Evolutionary conservation across 2,329 filamentous ascomycete species (phyloP).

Genomic region (Magnaporthiopsis rhizophila): DNA sequence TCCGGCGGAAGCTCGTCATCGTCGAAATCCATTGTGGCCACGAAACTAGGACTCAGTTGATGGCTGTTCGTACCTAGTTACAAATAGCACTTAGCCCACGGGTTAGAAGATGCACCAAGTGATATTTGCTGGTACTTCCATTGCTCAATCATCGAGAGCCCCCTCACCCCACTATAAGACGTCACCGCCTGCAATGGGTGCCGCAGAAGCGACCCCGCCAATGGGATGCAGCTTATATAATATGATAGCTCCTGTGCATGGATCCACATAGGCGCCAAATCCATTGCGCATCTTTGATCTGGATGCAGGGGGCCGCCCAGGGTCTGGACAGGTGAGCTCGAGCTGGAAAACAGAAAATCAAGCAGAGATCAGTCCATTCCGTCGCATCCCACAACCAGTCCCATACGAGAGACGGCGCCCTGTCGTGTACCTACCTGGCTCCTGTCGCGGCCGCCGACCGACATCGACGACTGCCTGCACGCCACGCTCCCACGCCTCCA

Average conservation of each 20-base stretch:
- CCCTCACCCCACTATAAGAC: too few relatives aligned
- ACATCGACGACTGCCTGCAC: not conserved
- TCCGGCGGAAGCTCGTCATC: conserved; percentile 58
- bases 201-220: not conserved
- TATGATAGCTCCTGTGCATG: not conserved
- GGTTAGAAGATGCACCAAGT: too few relatives aligned
- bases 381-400: not conserved
- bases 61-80: not conserved
- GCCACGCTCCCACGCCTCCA: not conserved
- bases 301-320: too few relatives aligned
- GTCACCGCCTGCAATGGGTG: too few relatives aligned
- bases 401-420: not conserved
- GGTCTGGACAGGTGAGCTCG: not conserved
- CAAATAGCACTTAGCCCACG: too few relatives aligned
- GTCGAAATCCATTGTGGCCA: conserved; percentile 49
- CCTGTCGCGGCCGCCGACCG: not conserved
- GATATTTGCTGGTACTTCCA: too few relatives aligned
- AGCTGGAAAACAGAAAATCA: not conserved
- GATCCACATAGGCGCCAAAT: not conserved
- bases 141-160: too few relatives aligned
- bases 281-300: not conserved
- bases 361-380: not conserved
- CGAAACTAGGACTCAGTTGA: not conserved
- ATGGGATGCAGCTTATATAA: not conserved
- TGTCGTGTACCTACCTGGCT: not conserved